Conservation (phyloP, 1,284 basidiomycete genomes). For the Naganishia liquefaciens region DNA sequence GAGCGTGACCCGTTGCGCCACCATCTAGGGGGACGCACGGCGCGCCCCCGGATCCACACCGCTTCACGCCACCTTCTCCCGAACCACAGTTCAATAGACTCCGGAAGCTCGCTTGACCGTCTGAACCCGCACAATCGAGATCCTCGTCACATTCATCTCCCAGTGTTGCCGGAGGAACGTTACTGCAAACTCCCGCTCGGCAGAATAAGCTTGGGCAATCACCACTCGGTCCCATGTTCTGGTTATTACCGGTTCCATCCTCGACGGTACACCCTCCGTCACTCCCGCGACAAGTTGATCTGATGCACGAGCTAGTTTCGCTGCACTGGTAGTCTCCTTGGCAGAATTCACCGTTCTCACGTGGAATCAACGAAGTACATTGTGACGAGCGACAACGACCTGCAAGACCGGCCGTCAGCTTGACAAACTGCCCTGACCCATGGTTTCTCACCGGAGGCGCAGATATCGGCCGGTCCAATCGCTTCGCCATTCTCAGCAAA, state of each 20-base stretch:
- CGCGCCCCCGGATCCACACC: conserved; percentile 6
- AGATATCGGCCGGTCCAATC: background rate
- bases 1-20: background rate
- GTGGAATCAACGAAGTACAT: background rate
- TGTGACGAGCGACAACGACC: background rate
- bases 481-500: background rate
- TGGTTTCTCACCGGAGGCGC: background rate
- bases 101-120: background rate
- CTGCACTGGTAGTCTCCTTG: conserved; percentile 1
- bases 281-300: conserved; percentile 2
- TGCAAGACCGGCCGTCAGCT: background rate
- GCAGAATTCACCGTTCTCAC: background rate
- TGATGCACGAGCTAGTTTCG: background rate
- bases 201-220: conserved; percentile 16
- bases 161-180: conserved; percentile 1
- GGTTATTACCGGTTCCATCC: conserved; percentile 4
- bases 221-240: background rate
- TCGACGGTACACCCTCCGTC: background rate
- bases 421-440: background rate
- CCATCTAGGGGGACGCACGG: background rate
- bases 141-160: conserved; percentile 15
- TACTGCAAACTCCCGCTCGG: conserved; percentile 1
- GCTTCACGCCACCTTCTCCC: background rate
- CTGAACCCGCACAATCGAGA: conserved; percentile 8
- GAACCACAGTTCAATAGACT: conserved; percentile 1